Evolutionary conservation across 306 rosid genomes (phyloP).

Genomic region (Ceratonia siliqua): DNA sequence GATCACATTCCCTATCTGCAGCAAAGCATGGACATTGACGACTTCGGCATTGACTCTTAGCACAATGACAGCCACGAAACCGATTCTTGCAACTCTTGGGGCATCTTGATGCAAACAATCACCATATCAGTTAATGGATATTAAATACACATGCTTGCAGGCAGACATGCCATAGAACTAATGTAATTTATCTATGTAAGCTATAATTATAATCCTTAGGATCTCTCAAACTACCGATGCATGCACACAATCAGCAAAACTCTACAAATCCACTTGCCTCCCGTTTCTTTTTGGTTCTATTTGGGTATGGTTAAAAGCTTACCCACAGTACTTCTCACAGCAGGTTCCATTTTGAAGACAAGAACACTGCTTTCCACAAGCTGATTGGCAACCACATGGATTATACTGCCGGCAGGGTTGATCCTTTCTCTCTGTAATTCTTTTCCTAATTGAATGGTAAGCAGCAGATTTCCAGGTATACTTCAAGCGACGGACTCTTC

Average conservation of each 20-base stretch:
- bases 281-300: neutral
- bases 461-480: slow-evolving; percentile 99
- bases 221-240: slow-evolving; percentile 15
- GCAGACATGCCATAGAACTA: neutral
- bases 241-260: slow-evolving; percentile 21
- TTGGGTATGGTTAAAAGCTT: slow-evolving; percentile 42
- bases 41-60: slow-evolving; percentile 98
- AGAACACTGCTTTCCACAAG: slow-evolving; percentile 96
- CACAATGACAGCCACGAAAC: slow-evolving; percentile 97
- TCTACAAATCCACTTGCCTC: slow-evolving; percentile 15
- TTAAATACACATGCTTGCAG: slow-evolving; percentile 11
- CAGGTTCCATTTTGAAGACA: slow-evolving; percentile 96
- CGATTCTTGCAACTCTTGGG: slow-evolving; percentile 94
- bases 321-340: slow-evolving; percentile 99
- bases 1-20: slow-evolving; percentile 98
- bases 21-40: slow-evolving; percentile 99
- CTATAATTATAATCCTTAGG: slow-evolving; percentile 13
- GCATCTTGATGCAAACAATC: slow-evolving; percentile 52
- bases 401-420: slow-evolving; percentile 99
- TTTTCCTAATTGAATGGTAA: slow-evolving; percentile 92
- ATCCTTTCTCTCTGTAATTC: slow-evolving; percentile 94
- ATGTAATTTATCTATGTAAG: slow-evolving; percentile 17
- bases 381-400: slow-evolving; percentile 91
- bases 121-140: slow-evolving; percentile 18
- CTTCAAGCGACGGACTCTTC: slow-evolving; percentile 96